phyloP scores from a whole-genome alignment of 768 basidiomycete genomes.

The Trametopsis cervina region DNA sequence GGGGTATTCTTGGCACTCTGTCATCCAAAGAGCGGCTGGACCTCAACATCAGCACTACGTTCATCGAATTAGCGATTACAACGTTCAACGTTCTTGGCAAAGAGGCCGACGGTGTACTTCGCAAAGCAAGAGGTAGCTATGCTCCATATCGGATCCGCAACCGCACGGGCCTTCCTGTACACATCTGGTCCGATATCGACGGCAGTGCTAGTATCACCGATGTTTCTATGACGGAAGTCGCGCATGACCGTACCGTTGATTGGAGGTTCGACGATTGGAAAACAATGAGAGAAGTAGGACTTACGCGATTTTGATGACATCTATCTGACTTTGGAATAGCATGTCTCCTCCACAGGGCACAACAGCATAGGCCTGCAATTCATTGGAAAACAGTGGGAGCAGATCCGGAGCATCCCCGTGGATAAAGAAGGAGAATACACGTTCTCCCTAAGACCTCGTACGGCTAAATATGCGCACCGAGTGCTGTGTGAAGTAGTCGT shows the following conservation, averaged over 20 bases:
- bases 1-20: slow-evolving; percentile 52
- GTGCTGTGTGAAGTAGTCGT: slow-evolving; percentile 87
- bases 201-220: slow-evolving; percentile 41
- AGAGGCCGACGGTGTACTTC: slow-evolving; percentile 64
- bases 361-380: slow-evolving; percentile 86
- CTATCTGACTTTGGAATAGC: slow-evolving; percentile 23
- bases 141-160: slow-evolving; percentile 93
- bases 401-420: slow-evolving; percentile 80
- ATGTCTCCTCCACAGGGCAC: slow-evolving; percentile 48
- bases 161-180: slow-evolving; percentile 79
- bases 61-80: slow-evolving; percentile 78
- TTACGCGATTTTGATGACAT: background rate
- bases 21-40: slow-evolving; percentile 81
- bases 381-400: slow-evolving; percentile 83
- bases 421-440: slow-evolving; percentile 90
- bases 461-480: slow-evolving; percentile 67
- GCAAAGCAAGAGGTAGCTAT: slow-evolving; percentile 78
- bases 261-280: slow-evolving; percentile 99
- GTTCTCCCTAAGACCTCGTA: slow-evolving; percentile 77
- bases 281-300: slow-evolving; percentile 79
- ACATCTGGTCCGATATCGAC: slow-evolving; percentile 81
- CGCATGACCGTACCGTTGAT: slow-evolving; percentile 72
- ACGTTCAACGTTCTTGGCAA: slow-evolving; percentile 67
- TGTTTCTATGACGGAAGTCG: slow-evolving; percentile 48
- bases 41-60: slow-evolving; percentile 85